Conservation (phyloP, 139 green algal genomes). For the Micractinium sp. region DNA sequence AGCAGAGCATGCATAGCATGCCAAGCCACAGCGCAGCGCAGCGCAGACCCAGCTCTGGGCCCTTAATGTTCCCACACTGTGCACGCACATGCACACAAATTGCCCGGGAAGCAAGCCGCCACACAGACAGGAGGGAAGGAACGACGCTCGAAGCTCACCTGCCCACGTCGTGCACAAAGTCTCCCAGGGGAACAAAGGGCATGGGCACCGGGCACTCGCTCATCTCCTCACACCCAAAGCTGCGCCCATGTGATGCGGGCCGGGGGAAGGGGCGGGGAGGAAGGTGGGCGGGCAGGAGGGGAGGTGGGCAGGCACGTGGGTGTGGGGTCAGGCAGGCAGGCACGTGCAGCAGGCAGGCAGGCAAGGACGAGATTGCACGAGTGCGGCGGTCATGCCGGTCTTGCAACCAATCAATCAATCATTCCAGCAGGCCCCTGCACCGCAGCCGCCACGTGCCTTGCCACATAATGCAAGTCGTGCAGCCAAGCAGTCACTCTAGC, state of each 20-base stretch:
- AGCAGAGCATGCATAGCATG: no score
- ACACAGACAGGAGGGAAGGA: not conserved
- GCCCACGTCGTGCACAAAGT: slow-evolving; percentile 63
- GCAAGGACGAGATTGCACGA: not conserved
- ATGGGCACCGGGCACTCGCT: slow-evolving; percentile 67
- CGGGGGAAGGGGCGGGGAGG: not conserved
- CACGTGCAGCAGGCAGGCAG: not conserved
- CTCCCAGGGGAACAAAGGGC: slow-evolving; percentile 64
- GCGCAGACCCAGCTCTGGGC: no score
- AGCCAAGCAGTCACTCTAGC: not conserved
- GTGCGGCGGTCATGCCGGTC: not conserved
- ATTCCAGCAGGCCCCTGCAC: not conserved
- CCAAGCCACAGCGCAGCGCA: no score
- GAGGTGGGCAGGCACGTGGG: not conserved
- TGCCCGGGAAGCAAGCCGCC: not conserved
- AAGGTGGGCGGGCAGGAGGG: not conserved
- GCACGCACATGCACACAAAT: not conserved
- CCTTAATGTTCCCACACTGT: no score
- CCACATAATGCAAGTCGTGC: not conserved
- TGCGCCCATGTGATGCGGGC: not conserved
- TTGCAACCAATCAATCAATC: not conserved
- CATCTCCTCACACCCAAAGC: slow-evolving; percentile 61
- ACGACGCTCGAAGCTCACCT: not conserved
- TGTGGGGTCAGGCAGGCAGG: not conserved
- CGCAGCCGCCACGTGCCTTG: not conserved